Evolutionary conservation across 2,329 filamentous ascomycete genomes (phyloP).

Genomic region (Colletotrichum lentis): DNA sequence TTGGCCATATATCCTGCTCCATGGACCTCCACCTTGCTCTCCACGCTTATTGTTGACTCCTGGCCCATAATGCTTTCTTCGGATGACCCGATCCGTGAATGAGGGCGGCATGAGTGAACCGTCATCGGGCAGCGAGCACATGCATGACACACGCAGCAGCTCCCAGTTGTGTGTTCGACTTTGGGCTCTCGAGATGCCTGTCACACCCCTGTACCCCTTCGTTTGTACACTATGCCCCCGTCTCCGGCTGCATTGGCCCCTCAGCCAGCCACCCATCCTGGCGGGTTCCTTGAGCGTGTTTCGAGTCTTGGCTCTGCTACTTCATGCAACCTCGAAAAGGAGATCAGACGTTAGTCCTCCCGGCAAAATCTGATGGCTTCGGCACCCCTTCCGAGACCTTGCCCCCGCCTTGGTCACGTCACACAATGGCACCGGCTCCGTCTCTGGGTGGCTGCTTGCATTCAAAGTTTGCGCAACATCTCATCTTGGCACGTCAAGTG

Average conservation of each 20-base stretch:
- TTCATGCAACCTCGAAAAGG: conserved; percentile 20
- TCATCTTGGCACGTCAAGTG: conserved; percentile 32
- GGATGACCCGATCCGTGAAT: conserved; percentile 28
- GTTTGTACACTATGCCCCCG: neutral
- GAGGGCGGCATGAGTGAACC: neutral
- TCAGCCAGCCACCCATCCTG: neutral
- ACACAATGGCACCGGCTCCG: neutral
- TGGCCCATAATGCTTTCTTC: conserved; percentile 20
- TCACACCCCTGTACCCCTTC: neutral
- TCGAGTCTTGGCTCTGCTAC: conserved; percentile 25
- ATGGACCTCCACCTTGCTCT: conserved; percentile 14
- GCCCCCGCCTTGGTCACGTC: conserved; percentile 9
- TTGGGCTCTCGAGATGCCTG: neutral
- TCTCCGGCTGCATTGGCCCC: neutral
- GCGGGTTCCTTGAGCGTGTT: conserved; percentile 26
- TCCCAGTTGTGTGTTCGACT: conserved; percentile 1
- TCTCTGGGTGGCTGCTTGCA: conserved; percentile 2
- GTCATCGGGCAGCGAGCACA: neutral
- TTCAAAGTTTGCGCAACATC: conserved; percentile 19
- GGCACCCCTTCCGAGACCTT: conserved; percentile 11
- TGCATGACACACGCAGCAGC: neutral
- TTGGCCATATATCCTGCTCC: conserved; percentile 21
- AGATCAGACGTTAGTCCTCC: conserved; percentile 34
- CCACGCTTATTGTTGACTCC: conserved; percentile 3
- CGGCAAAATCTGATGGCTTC: conserved; percentile 21